Evolutionary conservation across 495 filamentous ascomycete species (phyloP).

Genomic region (Chaetomidium leptoderma): DNA sequence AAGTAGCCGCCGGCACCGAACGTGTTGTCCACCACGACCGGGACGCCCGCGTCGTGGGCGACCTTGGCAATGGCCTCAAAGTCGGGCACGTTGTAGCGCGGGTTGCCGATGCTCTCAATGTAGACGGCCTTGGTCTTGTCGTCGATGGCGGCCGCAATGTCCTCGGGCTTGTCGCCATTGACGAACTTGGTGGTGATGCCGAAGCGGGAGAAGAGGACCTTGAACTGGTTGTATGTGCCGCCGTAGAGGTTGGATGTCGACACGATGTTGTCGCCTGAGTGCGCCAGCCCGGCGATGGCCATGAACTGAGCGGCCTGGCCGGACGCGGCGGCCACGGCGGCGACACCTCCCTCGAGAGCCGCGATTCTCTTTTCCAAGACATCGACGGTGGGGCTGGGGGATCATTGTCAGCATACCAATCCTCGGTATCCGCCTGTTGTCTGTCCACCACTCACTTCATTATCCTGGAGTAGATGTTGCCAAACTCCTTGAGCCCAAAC

Average conservation of each 20-base stretch:
- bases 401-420: not conserved
- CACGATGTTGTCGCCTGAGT: conserved; percentile 90
- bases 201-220: conserved; percentile 80
- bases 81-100: conserved; percentile 89
- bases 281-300: conserved; percentile 77
- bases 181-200: conserved; percentile 92
- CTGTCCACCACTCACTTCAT: conserved; percentile 64
- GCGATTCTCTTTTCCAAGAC: conserved; percentile 97
- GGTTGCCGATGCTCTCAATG: conserved; percentile 93
- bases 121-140: conserved; percentile 96
- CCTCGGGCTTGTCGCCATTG: conserved; percentile 73
- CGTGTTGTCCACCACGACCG: conserved; percentile 92
- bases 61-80: conserved; percentile 79
- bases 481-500: conserved; percentile 96
- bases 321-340: conserved; percentile 82
- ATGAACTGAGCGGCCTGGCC: conserved; percentile 96
- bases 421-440: not conserved
- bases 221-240: conserved; percentile 98
- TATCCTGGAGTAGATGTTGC: conserved; percentile 97
- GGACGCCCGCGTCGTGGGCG: conserved; percentile 75
- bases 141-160: conserved; percentile 83
- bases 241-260: conserved; percentile 92
- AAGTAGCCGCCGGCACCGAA: conserved; percentile 96
- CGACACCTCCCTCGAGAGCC: conserved; percentile 89
- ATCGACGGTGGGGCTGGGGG: conserved; percentile 81